Evolutionary conservation across 495 filamentous ascomycete species (phyloP).

Genomic region (Cetradonia linearis): DNA sequence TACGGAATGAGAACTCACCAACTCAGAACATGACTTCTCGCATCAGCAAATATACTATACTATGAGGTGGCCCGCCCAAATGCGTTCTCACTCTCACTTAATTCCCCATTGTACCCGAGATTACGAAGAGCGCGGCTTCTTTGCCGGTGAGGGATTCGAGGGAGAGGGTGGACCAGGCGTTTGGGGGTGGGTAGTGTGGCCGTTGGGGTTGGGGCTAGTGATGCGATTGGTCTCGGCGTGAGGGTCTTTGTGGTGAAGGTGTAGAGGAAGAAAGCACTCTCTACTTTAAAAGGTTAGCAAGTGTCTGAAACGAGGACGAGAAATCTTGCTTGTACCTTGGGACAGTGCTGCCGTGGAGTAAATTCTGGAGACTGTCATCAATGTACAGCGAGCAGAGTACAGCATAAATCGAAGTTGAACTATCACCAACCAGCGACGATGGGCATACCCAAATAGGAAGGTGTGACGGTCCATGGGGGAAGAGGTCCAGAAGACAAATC

Average conservation of each 20-base stretch:
- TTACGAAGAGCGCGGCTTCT: slow-evolving; percentile 62
- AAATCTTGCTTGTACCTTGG: neutral
- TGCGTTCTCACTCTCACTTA: slow-evolving; percentile 42
- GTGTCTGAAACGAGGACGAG: too few species aligned
- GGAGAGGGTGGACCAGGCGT: slow-evolving; percentile 42
- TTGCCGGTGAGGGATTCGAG: slow-evolving; percentile 65
- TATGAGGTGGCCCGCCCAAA: slow-evolving; percentile 41
- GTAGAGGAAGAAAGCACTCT: neutral
- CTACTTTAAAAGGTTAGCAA: neutral
- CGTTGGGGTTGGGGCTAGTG: neutral
- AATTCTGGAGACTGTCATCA: neutral
- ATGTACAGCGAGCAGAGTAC: neutral
- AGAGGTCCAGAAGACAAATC: neutral
- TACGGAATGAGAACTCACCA: slow-evolving; percentile 17
- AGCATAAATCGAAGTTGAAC: neutral
- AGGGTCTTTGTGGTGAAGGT: neutral
- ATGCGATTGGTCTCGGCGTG: neutral
- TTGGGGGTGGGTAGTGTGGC: neutral
- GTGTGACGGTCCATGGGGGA: neutral
- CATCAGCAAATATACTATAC: slow-evolving; percentile 40
- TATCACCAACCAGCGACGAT: neutral
- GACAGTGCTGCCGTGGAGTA: neutral
- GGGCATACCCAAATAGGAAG: neutral
- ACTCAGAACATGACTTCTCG: slow-evolving; percentile 38
- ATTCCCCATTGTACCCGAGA: slow-evolving; percentile 81